Conservation (phyloP, 257 asterid genomes). For the Jasminum sambac region DNA sequence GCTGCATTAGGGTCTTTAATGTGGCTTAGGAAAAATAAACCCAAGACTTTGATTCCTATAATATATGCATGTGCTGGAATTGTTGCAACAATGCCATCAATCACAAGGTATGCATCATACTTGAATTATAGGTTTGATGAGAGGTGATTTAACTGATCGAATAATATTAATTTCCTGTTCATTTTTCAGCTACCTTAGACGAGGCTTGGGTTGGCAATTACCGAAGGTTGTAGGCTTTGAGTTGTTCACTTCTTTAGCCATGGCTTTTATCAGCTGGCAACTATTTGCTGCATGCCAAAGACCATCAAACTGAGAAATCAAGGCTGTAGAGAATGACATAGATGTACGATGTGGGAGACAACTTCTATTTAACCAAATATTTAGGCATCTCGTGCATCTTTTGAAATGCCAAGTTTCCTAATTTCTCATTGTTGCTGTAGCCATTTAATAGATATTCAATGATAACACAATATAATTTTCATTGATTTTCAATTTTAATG, state of each 20-base stretch:
- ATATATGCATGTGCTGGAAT: conserved; percentile 85
- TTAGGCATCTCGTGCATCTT: conserved; percentile 8
- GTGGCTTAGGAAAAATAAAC: conserved; percentile 97
- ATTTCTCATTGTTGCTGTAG: not conserved
- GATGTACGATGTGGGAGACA: not conserved
- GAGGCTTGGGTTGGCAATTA: conserved; percentile 85
- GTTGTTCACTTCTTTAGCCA: conserved; percentile 69
- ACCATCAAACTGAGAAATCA: conserved; percentile 49
- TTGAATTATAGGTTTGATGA: no score
- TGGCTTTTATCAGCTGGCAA: conserved; percentile 98
- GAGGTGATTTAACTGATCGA: not conserved
- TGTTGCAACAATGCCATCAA: conserved; percentile 95
- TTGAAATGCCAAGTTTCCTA: not conserved
- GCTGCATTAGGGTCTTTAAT: conserved; percentile 91
- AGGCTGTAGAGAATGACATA: not conserved
- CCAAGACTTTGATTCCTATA: conserved; percentile 86
- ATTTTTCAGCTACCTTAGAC: conserved; percentile 74
- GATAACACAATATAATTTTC: not conserved
- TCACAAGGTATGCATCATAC: conserved; percentile 54
- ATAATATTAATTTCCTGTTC: not conserved
- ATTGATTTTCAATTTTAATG: not conserved
- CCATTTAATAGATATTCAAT: not conserved
- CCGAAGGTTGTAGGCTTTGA: conserved; percentile 87
- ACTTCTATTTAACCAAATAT: conserved; percentile 4
- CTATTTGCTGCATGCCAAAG: conserved; percentile 83